Base-by-base conservation (phyloP, 2,329 filamentous ascomycete species). In the Aspergillus oerlinghausenensis region DNA sequence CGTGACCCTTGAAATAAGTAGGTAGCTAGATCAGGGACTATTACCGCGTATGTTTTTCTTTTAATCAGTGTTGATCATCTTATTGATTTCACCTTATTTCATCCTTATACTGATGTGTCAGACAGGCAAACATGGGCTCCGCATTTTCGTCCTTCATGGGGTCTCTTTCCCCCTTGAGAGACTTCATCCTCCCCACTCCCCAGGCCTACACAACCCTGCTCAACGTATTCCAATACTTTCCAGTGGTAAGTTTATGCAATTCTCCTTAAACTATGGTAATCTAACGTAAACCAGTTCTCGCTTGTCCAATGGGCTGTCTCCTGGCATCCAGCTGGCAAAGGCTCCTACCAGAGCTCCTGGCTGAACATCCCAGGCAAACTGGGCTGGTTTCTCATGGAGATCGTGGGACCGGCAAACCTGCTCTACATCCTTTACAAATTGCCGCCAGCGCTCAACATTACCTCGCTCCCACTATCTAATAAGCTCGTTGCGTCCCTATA, bases 261-360 rank as follows among this genome's bases (percentile, higher is more conserved):
- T 23, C 7, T 45, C 21, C 45, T 49, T 28, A 49, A 2, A 50
- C 38, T 21, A 52, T 11, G 26, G 8, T 61, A 54, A 8, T 35
- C 54, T 65, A 57, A 64, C 52, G n/a, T 55, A 61, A 60, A 49
- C 6, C 59, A 96, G 91, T 68, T 91, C 61, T 87, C 87, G 0
- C 82, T 85, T 1, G 52, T 84, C 23, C 92, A 96, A 84, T 95
- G 88, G 87, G 57, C 87, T 55, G 77, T 82, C n/a, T 82, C 84
- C 55, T 96, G 85, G 82, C 94, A 97, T 73, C 90, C 90, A 51
- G 91, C 93, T 79, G 94, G 94, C 72, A 97, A 97, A 76, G 96
- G 92, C 2, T 96, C 91, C 3, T 82, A 86, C 19, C 60, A 66
- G 25, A 65, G 62, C 50, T 92, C 88, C 65, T 77, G 77, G 11